Base-by-base conservation (phyloP, 2,329 filamentous ascomycete species). In the Hypoxylon sp. region DNA sequence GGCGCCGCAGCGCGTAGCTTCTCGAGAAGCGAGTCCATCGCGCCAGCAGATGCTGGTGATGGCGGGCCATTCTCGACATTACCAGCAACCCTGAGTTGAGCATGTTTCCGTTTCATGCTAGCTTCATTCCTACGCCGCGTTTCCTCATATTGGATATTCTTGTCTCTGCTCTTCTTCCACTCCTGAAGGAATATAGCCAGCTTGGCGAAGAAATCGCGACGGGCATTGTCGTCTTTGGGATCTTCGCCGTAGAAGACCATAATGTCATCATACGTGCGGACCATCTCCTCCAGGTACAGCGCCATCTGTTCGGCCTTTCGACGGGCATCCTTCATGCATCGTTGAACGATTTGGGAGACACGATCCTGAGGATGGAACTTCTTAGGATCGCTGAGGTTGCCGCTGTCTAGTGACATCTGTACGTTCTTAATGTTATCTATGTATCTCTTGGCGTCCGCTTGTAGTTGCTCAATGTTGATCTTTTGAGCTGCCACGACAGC, bases 301-400 rank as follows among this genome's bases (percentile, higher is more conserved):
- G 93, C 87, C 89, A 98, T 91, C 81, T 98, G 96, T 78, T 97
- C 95, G 2, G 96, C 93, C 83, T 98, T 99, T 73, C 95, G 87
- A 67, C 96, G 85, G 18, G 96, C 96, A 71, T 99, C 96, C 82
- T 97, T 98, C 95, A 99, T 98, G 70, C 87, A 90, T 53, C 95
- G 87, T 79, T 97, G 93, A 58, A 97, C 94, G 32, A 98, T 86
- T 79, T 96, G 92, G 67, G 91, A 91, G 44, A 98, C 94, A 65
- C 96, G 92, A 78, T 99, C 96, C 79, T 98, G 93, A 16, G 96
- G 95, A 76, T 99, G 96, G 84, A 99, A 99, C 74, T 95, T 96
- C 84, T 96, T 97, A 45, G 95, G 91, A 76, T 99, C 96, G 76
- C 93, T 97, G 68, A 99, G 83, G 77, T 97, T 98, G 73, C 96